Evolutionary conservation across 1,284 basidiomycete genomes (phyloP), one percentile per base, ranked within the genome.

Genomic region (Ustilago esculenta): DNA sequence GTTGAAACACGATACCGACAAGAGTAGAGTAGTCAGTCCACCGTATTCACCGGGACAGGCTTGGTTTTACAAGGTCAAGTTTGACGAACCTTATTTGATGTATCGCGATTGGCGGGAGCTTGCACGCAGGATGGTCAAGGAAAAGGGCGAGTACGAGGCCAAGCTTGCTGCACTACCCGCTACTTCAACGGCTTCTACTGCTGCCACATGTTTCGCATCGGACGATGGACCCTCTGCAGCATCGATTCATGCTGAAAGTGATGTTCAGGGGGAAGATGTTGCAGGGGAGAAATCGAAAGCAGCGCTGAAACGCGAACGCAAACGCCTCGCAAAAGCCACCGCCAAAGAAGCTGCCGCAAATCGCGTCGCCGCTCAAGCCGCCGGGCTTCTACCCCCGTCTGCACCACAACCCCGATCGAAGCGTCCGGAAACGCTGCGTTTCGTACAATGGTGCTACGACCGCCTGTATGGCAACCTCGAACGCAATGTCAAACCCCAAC

Each of bases 31-130:
- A 33, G 60, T 75, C n/a, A 30, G 55, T 11, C 79, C 80, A 3
- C 79, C 80, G 0, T 81, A 81, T 44, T 23, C n/a, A 1, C 54
- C 89, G 0, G 90, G 90, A 14, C 89, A 91, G 6, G 89, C 92
- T 0, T 96, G 98, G 86, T 98, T 99, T 86, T 98, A 97, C 89
- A 98, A 99, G 82, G 87, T 98, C 84, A 98, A 99, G 82, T 98
- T 97, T 82, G 94, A 98, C 82, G 93, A 98, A 81, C 95, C 95
- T 0, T 98, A 98, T 81, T 89, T 98, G 85, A 95, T 96, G 88
- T 98, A 98, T 83, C 89, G 96, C 45, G 92, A 97, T 81, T 98
- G 94, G 94, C 86, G 96, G 50, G 96, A 98, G 83, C 86, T 95
- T 45, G 98, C 96, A 7, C 90, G 92, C 77, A 84, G 82, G 17